Evolutionary conservation across 169 alveolate species (phyloP).

Genomic region (Plasmodium gonderi): DNA sequence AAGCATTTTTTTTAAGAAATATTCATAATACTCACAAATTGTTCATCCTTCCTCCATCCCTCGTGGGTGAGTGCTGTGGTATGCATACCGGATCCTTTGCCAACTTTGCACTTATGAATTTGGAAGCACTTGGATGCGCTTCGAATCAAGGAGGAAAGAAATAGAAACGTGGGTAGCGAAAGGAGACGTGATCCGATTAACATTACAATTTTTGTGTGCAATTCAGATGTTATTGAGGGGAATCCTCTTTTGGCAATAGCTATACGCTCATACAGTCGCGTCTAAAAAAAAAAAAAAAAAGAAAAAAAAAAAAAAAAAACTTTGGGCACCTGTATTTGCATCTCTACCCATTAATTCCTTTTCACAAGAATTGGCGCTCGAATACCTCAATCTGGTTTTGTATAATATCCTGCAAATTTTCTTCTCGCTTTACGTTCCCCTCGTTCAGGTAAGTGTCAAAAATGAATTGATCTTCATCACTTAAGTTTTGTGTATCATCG

Average conservation of each 20-base stretch:
- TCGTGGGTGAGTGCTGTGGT: slow-evolving; percentile 42
- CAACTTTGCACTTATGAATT: slow-evolving; percentile 23
- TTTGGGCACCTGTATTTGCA: not conserved
- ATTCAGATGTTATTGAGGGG: too few species aligned
- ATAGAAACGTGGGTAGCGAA: too few species aligned
- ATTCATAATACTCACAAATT: slow-evolving; percentile 54
- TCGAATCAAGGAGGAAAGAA: not conserved
- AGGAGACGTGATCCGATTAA: too few species aligned
- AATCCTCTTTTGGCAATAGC: too few species aligned
- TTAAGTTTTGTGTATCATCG: slow-evolving; percentile 50
- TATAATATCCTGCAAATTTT: slow-evolving; percentile 46
- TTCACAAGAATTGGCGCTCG: slow-evolving; percentile 51
- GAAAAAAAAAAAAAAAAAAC: too few species aligned
- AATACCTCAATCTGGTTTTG: slow-evolving; percentile 34
- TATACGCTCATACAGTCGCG: too few species aligned
- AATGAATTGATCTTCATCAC: slow-evolving; percentile 57
- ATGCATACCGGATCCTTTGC: not conserved
- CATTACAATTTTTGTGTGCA: too few species aligned
- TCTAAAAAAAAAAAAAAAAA: too few species aligned
- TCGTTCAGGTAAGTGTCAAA: slow-evolving; percentile 55
- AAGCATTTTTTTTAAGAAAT: slow-evolving; percentile 30
- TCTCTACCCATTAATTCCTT: not conserved
- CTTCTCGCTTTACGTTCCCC: slow-evolving; percentile 5
- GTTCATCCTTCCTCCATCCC: slow-evolving; percentile 55
- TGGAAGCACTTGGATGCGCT: not conserved